Evolutionary conservation across 176 grass and related monocot species (phyloP), one percentile per base, ranked within the genome.

Genomic region (Eleusine indica): DNA sequence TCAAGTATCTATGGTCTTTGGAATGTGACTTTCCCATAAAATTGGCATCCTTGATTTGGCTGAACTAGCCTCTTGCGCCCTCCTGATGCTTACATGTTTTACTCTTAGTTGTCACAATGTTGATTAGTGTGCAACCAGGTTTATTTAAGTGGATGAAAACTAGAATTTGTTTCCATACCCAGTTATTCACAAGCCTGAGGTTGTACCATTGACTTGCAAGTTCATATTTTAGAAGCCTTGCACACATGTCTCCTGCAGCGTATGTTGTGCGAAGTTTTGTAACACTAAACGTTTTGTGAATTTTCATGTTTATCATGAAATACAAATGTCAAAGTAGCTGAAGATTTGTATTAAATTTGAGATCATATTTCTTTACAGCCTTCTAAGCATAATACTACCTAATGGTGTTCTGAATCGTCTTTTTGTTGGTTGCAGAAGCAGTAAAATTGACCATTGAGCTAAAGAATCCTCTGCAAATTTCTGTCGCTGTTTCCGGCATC

Each of bases 391-490:
- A 73, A 82, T 68, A 21, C 9, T 60, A 9, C 25, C 15, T 70
- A 40, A 61, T 62, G 49, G 16, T 41, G 11, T 74, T 90, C 37
- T 90, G 32, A 87, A 74, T 67, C 15, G 66, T 82, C n/a, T 65
- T 49, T 86, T 85, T 44, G 77, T 88, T 91, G 62, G 60, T 85
- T 96, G 79, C 96, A 99, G 96, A 99, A 84, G 78, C 89, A 81
- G 87, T 99, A 71, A 94, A 90, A 87, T 76, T 99, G 86, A 85
- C 83, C 9, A 38, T 96, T 89, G 96, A 99, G 83, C 77, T 99
- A 54, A 95, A 89, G 87, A 99, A 99, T 78, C 96, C 96, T 89
- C 88, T 99, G 25, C 96, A 96, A 49, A 93, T 96, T 87, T 81
- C 93, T 70, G 81, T 99, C 83, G 63, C 88, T 85, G 88, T 99